phyloP scores from a whole-genome alignment of 352 stramenopile genomes.

The Pelagophyceae sp. region DNA sequence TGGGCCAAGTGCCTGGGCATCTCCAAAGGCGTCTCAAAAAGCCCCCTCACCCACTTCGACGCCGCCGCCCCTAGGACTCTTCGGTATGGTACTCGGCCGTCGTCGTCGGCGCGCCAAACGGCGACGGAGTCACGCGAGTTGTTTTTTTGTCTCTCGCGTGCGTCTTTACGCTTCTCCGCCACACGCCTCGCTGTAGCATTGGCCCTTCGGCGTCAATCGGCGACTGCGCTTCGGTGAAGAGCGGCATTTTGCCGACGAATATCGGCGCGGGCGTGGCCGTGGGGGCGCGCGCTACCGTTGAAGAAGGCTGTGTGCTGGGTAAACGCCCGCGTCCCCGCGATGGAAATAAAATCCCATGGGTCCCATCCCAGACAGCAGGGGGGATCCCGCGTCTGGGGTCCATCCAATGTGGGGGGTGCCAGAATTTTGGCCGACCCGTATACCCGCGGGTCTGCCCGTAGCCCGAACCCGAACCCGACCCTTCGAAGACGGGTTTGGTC shows the following conservation, averaged over 20 bases:
- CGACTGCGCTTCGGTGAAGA: neutral
- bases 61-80: neutral
- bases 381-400: too few species aligned
- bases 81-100: neutral
- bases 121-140: neutral
- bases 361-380: too few species aligned
- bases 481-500: too few species aligned
- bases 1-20: too few species aligned
- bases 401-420: too few species aligned
- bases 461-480: too few species aligned
- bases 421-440: too few species aligned
- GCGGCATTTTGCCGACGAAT: neutral
- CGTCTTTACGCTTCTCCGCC: neutral
- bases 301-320: neutral
- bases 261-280: neutral
- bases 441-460: too few species aligned
- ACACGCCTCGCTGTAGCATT: neutral
- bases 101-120: neutral
- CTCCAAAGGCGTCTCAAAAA: too few species aligned
- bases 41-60: neutral
- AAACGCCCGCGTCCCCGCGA: neutral
- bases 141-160: neutral
- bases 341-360: too few species aligned
- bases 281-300: neutral
- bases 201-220: neutral